phyloP scores from a whole-genome alignment of 345 rosid genomes.

The Corymbia maculata region DNA sequence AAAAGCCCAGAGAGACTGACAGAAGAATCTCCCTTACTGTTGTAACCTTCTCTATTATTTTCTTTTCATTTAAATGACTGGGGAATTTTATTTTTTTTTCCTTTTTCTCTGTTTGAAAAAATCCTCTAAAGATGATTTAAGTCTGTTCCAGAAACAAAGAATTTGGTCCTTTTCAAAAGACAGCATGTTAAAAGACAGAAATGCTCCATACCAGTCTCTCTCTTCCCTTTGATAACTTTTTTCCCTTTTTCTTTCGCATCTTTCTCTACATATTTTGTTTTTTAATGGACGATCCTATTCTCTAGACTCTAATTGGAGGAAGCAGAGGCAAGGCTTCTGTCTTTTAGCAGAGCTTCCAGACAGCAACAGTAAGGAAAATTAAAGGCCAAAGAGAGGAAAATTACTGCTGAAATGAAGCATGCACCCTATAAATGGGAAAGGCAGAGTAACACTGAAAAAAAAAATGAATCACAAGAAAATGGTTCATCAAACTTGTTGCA shows the following conservation, averaged over 20 bases:
- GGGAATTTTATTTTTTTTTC: not conserved
- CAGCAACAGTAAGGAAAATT: conserved; percentile 25
- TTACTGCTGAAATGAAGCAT: not conserved
- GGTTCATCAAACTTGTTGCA: not conserved
- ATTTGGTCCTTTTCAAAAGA: conserved; percentile 39
- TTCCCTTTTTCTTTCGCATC: not conserved
- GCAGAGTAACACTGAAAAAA: not conserved
- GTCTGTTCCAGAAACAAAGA: conserved; percentile 41
- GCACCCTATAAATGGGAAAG: not conserved
- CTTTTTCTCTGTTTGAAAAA: conserved; percentile 23
- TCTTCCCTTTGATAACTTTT: not conserved
- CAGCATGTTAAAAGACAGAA: conserved; percentile 38
- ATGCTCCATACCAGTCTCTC: conserved; percentile 41
- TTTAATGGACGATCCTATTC: not conserved
- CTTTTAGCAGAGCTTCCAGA: conserved; percentile 31
- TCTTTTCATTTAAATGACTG: not conserved
- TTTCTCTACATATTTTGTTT: not conserved
- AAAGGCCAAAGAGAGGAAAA: conserved; percentile 10
- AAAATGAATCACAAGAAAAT: not conserved
- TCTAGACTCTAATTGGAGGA: conserved; percentile 2
- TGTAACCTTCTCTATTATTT: conserved; percentile 31
- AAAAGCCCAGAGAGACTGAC: conserved; percentile 33
- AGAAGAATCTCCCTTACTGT: conserved; percentile 58
- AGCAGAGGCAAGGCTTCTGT: conserved; percentile 15
- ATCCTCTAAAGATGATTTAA: conserved; percentile 26